Evolutionary conservation across 805 yeast species (phyloP), one percentile per base, ranked within the genome.

Genomic region (Isabelozyma pseudorhagii): DNA sequence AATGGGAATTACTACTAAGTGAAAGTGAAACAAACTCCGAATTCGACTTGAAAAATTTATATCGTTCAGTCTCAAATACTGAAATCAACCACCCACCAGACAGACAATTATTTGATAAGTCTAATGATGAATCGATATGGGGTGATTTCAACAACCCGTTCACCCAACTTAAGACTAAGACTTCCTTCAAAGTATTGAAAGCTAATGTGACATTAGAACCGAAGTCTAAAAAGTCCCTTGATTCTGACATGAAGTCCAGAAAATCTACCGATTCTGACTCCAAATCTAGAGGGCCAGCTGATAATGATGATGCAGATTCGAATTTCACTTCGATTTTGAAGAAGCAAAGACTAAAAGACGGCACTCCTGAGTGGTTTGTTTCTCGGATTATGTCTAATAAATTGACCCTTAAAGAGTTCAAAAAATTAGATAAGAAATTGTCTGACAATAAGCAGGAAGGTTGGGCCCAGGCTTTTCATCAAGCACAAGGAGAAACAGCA

Each of bases 401-500:
- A 45, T 53, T 72, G 21, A 49, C 66, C 4, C 40, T 63, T 8
- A 69, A 62, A 44, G 77, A 71, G 28, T 72, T 61, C 46, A 65
- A 62, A 42, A 67, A 62, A 41, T 56, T 74, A 41, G 70, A 68
- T 38, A 73, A 69, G 52, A 66, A 62, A 50, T 55, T 74, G 21
- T 40, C 54, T 18, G 63, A 62, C 10, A 62, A 57, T 49, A 51
- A 59, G 6, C 57, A 61, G 11, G 44, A 50, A 9, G 46, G 47
- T 13, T 74, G 77, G 77, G 57, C 65, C 4, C 58, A 55, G 39
- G 55, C 51, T 4, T 74, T 74, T 52, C 57, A 61, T n/a, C 64
- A 62, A n/a, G 68, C 70, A 1, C 77, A 74, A 54, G 79, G 78
- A 15, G 78, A 74, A 49, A 64, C 73, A 3, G 78, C 78, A 0